Conservation (phyloP, 2,329 filamentous ascomycete species). For the Ramularia endophylla region DNA sequence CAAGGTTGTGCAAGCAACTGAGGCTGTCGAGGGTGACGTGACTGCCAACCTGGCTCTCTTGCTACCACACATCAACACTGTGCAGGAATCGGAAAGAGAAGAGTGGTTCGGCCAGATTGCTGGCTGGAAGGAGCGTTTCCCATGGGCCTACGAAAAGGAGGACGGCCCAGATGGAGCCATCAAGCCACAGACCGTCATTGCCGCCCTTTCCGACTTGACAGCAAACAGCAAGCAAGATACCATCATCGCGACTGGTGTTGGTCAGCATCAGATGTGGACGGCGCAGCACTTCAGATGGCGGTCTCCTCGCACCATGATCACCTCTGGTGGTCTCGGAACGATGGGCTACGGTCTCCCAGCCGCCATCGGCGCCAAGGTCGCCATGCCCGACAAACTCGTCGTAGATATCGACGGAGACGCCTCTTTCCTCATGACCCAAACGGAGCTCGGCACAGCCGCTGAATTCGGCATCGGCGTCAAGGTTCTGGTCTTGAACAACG, state of each 20-base stretch:
- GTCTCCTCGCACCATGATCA: constrained; percentile 87
- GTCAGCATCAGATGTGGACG: constrained; percentile 98
- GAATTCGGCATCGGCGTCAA: constrained; percentile 98
- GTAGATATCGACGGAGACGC: constrained; percentile 97
- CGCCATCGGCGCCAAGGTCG: constrained; percentile 92
- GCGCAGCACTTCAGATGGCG: constrained; percentile 97
- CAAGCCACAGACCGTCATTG: constrained; percentile 90
- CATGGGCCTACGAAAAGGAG: constrained; percentile 76
- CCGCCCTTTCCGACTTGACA: constrained; percentile 81
- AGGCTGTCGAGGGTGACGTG: constrained; percentile 92
- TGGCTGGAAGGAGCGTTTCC: constrained; percentile 87
- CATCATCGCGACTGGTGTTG: constrained; percentile 88
- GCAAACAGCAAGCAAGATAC: constrained; percentile 74
- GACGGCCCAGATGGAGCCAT: constrained; percentile 66
- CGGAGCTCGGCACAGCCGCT: constrained; percentile 84
- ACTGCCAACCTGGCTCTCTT: constrained; percentile 69
- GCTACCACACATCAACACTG: constrained; percentile 62
- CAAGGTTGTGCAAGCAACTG: constrained; percentile 95
- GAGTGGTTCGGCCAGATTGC: constrained; percentile 89
- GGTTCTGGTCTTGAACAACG: constrained; percentile 91
- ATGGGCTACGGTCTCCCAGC: constrained; percentile 96
- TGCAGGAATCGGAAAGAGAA: constrained; percentile 58
- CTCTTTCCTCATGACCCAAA: constrained; percentile 99
- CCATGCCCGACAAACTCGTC: constrained; percentile 72
- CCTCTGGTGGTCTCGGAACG: constrained; percentile 87